Conservation (phyloP, 2,329 filamentous ascomycete genomes). For the Neopestalotiopsis sp. region DNA sequence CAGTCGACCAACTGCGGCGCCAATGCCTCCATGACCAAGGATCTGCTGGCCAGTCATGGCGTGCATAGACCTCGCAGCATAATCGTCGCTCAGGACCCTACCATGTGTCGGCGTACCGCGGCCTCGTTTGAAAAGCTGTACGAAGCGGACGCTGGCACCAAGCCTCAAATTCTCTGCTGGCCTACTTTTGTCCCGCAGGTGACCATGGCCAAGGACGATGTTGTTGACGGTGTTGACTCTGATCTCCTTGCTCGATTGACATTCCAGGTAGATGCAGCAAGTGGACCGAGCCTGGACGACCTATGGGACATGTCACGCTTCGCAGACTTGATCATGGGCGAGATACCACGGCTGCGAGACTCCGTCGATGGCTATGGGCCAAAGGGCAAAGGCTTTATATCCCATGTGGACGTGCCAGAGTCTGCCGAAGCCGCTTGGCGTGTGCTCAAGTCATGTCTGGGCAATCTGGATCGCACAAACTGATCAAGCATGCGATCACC, state of each 20-base stretch:
- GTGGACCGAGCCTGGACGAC: not conserved
- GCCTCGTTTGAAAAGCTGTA: conserved; percentile 1
- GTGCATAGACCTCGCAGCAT: not conserved
- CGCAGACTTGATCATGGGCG: not conserved
- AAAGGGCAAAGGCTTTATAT: not conserved
- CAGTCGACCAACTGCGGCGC: conserved; percentile 5
- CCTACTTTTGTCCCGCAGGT: not conserved
- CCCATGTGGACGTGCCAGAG: not conserved
- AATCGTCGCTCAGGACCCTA: conserved; percentile 3
- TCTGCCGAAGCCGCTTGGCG: not conserved
- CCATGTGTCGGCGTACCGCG: conserved; percentile 3
- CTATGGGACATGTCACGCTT: not conserved
- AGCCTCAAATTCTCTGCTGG: not conserved
- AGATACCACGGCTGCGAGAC: not conserved
- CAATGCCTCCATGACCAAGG: not conserved
- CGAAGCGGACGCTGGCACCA: not conserved
- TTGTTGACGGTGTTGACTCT: not conserved
- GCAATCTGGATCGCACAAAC: not conserved
- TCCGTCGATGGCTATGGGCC: not conserved
- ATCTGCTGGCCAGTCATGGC: not conserved
- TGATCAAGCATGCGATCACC: not conserved
- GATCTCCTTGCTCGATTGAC: not conserved
- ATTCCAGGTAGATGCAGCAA: not conserved
- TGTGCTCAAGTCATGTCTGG: not conserved
- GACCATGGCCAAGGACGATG: not conserved